Evolutionary conservation across 2,329 filamentous ascomycete genomes (phyloP).

Genomic region (Aureobasidium sp.): DNA sequence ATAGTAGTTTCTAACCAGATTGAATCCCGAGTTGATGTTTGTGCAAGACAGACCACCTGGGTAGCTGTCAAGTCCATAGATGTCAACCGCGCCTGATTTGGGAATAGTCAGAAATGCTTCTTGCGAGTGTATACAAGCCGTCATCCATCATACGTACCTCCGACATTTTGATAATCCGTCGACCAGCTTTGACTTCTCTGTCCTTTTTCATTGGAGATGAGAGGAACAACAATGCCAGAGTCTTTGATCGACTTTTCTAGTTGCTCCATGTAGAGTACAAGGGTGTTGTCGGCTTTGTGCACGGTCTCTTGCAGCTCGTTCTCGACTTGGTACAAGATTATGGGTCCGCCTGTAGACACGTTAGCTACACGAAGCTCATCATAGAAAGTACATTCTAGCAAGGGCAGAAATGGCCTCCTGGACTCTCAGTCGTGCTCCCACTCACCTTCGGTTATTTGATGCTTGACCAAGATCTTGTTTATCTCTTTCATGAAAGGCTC

Average conservation of each 20-base stretch:
- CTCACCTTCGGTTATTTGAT: conserved; percentile 49
- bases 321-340: conserved; percentile 52
- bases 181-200: conserved; percentile 54
- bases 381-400: too few species aligned
- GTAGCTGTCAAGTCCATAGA: conserved; percentile 47
- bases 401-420: too few species aligned
- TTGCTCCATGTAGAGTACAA: conserved; percentile 48
- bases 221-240: conserved; percentile 52
- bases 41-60: conserved; percentile 56
- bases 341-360: conserved; percentile 38
- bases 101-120: too few species aligned
- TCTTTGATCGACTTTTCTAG: conserved; percentile 48
- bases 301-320: conserved; percentile 42
- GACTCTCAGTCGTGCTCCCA: too few species aligned
- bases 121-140: neutral
- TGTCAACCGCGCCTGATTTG: conserved; percentile 32
- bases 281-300: conserved; percentile 41
- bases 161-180: conserved; percentile 51
- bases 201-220: conserved; percentile 55
- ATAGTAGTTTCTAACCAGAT: conserved; percentile 45
- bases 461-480: conserved; percentile 44
- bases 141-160: conserved; percentile 34
- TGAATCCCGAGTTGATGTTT: conserved; percentile 48
- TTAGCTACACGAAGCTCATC: neutral
- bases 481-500: conserved; percentile 43